Conservation (phyloP, 139 green algal genomes). For the Diplosphaera chodatii region DNA sequence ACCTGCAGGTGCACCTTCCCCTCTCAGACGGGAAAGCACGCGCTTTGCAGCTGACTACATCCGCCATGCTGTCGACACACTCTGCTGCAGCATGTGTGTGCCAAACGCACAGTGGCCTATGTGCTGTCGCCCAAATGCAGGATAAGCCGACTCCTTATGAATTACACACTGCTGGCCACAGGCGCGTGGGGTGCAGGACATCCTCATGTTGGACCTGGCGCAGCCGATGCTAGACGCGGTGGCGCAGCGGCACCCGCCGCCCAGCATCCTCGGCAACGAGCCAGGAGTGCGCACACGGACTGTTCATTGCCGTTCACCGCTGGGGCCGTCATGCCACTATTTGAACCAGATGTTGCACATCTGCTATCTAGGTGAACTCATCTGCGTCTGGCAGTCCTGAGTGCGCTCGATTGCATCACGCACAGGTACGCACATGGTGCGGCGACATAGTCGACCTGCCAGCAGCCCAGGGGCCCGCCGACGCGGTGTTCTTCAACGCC, state of each 20-base stretch:
- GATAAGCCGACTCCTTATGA: too few relatives aligned
- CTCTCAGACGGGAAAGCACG: neutral
- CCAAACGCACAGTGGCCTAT: too few relatives aligned
- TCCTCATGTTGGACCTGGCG: constrained; percentile 60
- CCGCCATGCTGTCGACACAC: too few relatives aligned
- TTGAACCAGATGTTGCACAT: too few relatives aligned
- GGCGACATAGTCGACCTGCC: constrained; percentile 59
- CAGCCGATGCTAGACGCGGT: constrained; percentile 48
- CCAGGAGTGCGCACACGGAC: constrained; percentile 18
- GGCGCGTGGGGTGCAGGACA: constrained; percentile 43
- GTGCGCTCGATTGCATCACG: too few relatives aligned
- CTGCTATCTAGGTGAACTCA: too few relatives aligned
- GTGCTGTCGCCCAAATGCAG: too few relatives aligned
- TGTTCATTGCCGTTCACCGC: too few relatives aligned
- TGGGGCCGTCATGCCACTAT: too few relatives aligned
- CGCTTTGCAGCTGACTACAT: neutral
- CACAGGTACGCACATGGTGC: constrained; percentile 47
- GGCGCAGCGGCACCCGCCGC: neutral
- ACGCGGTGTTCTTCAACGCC: constrained; percentile 64
- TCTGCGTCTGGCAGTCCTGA: too few relatives aligned
- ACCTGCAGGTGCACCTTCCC: constrained; percentile 32
- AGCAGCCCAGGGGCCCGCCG: constrained; percentile 39
- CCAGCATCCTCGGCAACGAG: constrained; percentile 47
- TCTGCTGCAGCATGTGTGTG: too few relatives aligned
- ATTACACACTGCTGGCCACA: too few relatives aligned